A percentile compares a stretch with the other conserved stretches of the same genome.
Evolutionary conservation across 2,329 filamentous ascomycete genomes (phyloP).

Genomic region (Tolypocladium cylindrosporum): DNA sequence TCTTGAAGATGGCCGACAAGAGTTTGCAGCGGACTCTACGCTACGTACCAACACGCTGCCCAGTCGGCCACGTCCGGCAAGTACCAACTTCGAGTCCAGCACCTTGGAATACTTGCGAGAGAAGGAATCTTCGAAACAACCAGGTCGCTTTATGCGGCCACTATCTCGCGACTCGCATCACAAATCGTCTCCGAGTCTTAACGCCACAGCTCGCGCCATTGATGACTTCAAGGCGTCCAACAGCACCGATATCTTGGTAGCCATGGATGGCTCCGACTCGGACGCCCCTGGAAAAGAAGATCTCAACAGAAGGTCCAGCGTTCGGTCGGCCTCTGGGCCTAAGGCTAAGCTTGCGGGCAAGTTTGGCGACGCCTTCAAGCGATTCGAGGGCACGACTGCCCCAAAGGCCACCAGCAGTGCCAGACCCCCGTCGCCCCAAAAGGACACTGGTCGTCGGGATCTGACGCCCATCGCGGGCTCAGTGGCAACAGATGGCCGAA

Average conservation of each 20-base stretch:
- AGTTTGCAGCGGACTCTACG: conserved; percentile 9
- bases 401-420: conserved; percentile 15
- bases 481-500: conserved; percentile 50
- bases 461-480: conserved; percentile 68
- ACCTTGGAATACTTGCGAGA: conserved; percentile 70
- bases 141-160: conserved; percentile 14
- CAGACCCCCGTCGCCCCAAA: conserved; percentile 39
- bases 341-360: conserved; percentile 79
- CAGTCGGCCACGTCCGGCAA: conserved; percentile 59
- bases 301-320: conserved; percentile 58
- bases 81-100: conserved; percentile 74
- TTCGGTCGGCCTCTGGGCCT: conserved; percentile 61
- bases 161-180: conserved; percentile 12
- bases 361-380: conserved; percentile 89
- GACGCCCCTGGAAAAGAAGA: conserved; percentile 39
- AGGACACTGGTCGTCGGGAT: conserved; percentile 36
- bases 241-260: conserved; percentile 74
- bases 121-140: conserved; percentile 46
- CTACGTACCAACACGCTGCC: conserved; percentile 20
- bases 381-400: conserved; percentile 59
- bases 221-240: conserved; percentile 36
- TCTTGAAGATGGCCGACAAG: conserved; percentile 11
- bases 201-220: conserved; percentile 15
- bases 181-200: conserved; percentile 30
- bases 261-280: conserved; percentile 56